Evolutionary conservation across 2,329 filamentous ascomycete genomes (phyloP).

Genomic region (Colletotrichum zoysiae): DNA sequence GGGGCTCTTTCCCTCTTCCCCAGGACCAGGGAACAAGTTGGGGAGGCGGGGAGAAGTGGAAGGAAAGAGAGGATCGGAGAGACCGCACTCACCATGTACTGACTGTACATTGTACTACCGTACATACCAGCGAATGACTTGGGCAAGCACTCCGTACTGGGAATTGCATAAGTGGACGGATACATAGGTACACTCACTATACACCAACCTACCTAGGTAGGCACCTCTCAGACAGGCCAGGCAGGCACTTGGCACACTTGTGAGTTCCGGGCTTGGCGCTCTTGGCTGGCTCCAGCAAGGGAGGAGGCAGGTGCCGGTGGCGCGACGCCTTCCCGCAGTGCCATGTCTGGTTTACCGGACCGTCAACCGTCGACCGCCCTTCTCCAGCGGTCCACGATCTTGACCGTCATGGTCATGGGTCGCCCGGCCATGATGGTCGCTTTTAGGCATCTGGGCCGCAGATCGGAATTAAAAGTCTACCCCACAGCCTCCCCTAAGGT

Average conservation of each 20-base stretch:
- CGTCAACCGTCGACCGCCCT: neutral
- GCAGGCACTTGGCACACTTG: no score
- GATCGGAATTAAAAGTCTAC: constrained; percentile 24
- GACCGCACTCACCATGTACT: neutral
- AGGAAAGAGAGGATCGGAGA: neutral
- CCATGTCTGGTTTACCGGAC: constrained; percentile 8
- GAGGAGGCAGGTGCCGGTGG: neutral
- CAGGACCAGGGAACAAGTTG: neutral
- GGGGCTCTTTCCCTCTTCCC: neutral
- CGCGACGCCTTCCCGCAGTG: constrained; percentile 31
- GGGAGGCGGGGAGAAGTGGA: constrained; percentile 1
- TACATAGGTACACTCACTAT: no score
- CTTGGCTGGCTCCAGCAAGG: neutral
- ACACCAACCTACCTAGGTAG: no score
- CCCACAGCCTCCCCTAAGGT: constrained; percentile 2
- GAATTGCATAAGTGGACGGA: no score
- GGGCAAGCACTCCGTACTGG: no score
- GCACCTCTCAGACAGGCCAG: neutral
- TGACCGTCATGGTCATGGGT: neutral
- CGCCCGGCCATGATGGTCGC: neutral
- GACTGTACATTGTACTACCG: no score
- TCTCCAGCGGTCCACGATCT: neutral
- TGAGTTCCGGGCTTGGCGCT: neutral
- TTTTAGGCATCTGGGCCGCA: constrained; percentile 12
- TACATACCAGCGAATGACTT: no score